Conservation (phyloP, 768 basidiomycete genomes). For the Daedaleopsis sinensis region DNA sequence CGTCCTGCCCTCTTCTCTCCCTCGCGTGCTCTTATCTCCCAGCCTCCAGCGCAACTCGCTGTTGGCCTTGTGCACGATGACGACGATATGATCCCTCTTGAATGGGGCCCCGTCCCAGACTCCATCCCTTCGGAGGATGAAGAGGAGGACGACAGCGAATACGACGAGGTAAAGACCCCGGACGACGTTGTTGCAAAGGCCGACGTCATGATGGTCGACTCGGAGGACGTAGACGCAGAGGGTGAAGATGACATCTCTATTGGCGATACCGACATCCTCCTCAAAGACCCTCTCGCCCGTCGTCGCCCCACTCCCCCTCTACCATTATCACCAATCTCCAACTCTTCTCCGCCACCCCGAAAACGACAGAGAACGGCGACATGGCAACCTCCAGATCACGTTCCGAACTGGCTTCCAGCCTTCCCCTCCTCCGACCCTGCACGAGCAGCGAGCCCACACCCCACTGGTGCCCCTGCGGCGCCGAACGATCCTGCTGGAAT, state of each 20-base stretch:
- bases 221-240: constrained; percentile 7
- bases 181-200: constrained; percentile 13
- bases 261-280: constrained; percentile 6
- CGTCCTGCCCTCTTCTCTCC: constrained; percentile 23
- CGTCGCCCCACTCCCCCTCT: constrained; percentile 42
- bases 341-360: constrained; percentile 55
- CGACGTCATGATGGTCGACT: constrained; percentile 12
- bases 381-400: constrained; percentile 65
- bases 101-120: constrained; percentile 38
- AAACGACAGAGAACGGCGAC: constrained; percentile 59
- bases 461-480: background rate
- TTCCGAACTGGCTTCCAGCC: constrained; percentile 70
- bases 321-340: constrained; percentile 60
- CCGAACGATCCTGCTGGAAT: constrained; percentile 29
- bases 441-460: constrained; percentile 40
- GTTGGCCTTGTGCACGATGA: constrained; percentile 58
- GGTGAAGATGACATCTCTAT: constrained; percentile 13
- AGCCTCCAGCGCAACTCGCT: constrained; percentile 53
- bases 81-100: constrained; percentile 58
- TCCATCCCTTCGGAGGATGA: constrained; percentile 32
- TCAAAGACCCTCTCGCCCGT: constrained; percentile 13
- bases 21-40: constrained; percentile 31
- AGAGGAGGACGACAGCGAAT: constrained; percentile 35
- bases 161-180: constrained; percentile 22
- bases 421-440: constrained; percentile 51